phyloP scores from a whole-genome alignment of 345 rosid species.

The Rhodamnia rubescens region DNA sequence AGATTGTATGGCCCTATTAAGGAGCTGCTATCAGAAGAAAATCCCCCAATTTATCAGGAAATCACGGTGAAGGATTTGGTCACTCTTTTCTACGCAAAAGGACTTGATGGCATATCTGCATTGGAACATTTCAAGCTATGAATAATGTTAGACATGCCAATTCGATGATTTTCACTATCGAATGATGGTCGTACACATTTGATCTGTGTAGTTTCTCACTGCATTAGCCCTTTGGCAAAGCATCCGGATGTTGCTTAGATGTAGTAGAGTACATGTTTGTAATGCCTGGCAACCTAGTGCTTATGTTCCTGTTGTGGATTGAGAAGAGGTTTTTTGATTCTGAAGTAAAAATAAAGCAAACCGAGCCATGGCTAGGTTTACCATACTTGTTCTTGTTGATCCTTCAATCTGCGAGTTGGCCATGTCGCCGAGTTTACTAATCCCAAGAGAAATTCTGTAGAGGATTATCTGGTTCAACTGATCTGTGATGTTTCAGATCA shows the following conservation, averaged over 20 bases:
- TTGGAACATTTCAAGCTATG: slow-evolving; percentile 18
- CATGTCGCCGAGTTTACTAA: neutral
- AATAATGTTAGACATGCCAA: neutral
- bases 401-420: neutral
- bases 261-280: neutral
- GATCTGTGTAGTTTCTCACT: neutral
- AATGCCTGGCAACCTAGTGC: neutral
- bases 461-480: neutral
- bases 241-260: neutral
- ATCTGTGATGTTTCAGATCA: neutral
- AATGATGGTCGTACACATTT: neutral
- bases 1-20: slow-evolving; percentile 19
- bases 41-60: slow-evolving; percentile 13
- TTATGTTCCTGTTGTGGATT: neutral
- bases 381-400: neutral
- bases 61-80: slow-evolving; percentile 3
- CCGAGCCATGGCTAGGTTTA: neutral
- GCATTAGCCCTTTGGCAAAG: neutral
- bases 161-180: neutral
- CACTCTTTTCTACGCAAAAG: slow-evolving; percentile 3
- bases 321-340: neutral
- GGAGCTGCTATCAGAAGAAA: slow-evolving; percentile 19
- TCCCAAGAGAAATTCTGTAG: neutral
- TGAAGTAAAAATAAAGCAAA: neutral
- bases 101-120: slow-evolving; percentile 3